phyloP scores from a whole-genome alignment of 441 rosid species.

The Gossypium davidsonii region DNA sequence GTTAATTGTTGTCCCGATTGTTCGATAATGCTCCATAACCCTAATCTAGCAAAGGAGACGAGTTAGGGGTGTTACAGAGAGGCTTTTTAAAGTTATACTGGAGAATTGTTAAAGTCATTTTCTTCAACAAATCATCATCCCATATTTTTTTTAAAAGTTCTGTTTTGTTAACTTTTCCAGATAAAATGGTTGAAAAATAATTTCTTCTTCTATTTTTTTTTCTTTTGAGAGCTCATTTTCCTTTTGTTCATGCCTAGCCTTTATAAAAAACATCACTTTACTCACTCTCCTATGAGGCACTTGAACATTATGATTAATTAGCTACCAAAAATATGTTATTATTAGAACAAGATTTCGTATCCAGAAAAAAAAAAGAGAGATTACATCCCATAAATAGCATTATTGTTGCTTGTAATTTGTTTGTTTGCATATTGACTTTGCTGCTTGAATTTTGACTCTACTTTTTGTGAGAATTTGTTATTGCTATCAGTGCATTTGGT shows the following conservation, averaged over 20 bases:
- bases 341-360: neutral
- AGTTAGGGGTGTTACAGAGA: too few relatives aligned
- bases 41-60: too few relatives aligned
- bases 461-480: too few relatives aligned
- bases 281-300: neutral
- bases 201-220: neutral
- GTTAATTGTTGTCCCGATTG: too few relatives aligned
- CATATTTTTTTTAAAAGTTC: neutral
- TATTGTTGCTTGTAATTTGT: neutral
- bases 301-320: neutral
- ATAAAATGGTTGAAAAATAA: neutral
- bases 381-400: neutral
- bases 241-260: too few relatives aligned
- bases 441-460: too few relatives aligned
- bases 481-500: too few relatives aligned
- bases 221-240: too few relatives aligned
- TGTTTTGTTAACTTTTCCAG: neutral
- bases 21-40: too few relatives aligned
- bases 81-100: neutral
- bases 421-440: too few relatives aligned
- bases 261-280: too few relatives aligned
- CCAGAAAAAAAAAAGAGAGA: neutral
- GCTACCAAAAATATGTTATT: neutral
- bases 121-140: constrained; percentile 4
- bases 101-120: neutral